A percentile compares a stretch with the other conserved stretches of the same genome.
Evolutionary conservation across 2,329 filamentous ascomycete species (phyloP).

Genomic region (Fusarium napiforme): DNA sequence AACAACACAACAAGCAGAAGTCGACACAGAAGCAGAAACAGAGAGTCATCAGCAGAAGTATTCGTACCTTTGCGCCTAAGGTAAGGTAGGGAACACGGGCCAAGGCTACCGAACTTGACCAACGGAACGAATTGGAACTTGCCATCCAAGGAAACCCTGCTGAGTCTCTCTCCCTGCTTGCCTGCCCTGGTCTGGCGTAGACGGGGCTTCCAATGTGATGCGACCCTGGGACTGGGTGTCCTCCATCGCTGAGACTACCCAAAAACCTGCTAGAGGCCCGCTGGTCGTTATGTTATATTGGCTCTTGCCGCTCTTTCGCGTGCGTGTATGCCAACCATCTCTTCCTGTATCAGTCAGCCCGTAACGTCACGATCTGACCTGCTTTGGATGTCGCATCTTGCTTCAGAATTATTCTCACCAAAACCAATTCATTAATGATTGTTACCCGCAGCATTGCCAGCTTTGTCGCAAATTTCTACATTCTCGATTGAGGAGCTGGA

Average conservation of each 20-base stretch:
- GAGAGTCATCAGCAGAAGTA: background rate
- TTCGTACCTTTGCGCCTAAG: background rate
- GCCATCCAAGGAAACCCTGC: constrained; percentile 28
- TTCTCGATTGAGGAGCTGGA: constrained; percentile 14
- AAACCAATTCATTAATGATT: background rate
- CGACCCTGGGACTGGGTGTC: constrained; percentile 21
- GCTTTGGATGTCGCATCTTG: background rate
- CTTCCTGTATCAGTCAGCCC: constrained; percentile 24
- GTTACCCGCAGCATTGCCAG: background rate
- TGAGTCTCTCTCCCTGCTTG: background rate
- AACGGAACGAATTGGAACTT: constrained; percentile 16
- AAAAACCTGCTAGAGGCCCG: constrained; percentile 34
- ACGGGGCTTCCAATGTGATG: constrained; percentile 10
- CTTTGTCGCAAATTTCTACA: background rate
- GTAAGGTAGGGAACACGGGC: constrained; percentile 7
- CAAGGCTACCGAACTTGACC: constrained; percentile 13
- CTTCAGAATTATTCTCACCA: background rate
- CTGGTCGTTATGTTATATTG: constrained; percentile 37
- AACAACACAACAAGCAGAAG: constrained; percentile 20
- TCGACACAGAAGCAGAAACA: background rate
- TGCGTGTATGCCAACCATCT: constrained; percentile 25
- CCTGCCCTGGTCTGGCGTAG: constrained; percentile 16
- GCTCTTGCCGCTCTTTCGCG: constrained; percentile 32
- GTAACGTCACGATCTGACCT: constrained; percentile 8
- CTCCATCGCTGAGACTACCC: constrained; percentile 36